Conservation (phyloP, 78 protist genomes). For the Planoprotostelium fungivorum region DNA sequence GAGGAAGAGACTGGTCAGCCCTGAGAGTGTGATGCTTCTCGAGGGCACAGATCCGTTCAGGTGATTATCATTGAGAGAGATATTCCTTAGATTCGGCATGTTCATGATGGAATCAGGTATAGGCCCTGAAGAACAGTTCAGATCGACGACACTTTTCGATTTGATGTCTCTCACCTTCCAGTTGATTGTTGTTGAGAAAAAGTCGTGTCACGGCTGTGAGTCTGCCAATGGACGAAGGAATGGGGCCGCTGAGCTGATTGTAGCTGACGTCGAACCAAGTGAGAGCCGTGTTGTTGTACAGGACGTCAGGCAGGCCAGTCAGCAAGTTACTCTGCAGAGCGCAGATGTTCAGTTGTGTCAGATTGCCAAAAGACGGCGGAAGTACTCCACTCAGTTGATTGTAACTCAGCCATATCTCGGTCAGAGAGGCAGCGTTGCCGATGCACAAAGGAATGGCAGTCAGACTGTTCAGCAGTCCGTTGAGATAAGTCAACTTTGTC, state of each 20-base stretch:
- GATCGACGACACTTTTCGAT: conserved; percentile 27
- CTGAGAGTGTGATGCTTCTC: background rate
- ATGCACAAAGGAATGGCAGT: no score
- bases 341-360: background rate
- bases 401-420: background rate
- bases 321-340: background rate
- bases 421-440: no score
- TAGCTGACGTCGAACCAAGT: no score
- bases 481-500: no score
- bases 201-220: background rate
- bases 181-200: background rate
- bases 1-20: background rate
- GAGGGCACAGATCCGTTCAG: background rate
- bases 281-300: background rate
- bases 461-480: background rate
- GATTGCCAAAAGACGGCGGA: background rate
- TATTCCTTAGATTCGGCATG: conserved; percentile 27
- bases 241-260: background rate
- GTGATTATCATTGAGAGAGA: conserved; percentile 40
- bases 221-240: background rate
- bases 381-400: background rate
- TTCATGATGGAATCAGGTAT: conserved; percentile 34
- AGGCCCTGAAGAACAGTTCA: conserved; percentile 30
- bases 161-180: background rate
- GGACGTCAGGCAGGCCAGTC: background rate